Base-by-base conservation (phyloP, 192 early-diverging fungal species). In the Coemansia sp. region DNA sequence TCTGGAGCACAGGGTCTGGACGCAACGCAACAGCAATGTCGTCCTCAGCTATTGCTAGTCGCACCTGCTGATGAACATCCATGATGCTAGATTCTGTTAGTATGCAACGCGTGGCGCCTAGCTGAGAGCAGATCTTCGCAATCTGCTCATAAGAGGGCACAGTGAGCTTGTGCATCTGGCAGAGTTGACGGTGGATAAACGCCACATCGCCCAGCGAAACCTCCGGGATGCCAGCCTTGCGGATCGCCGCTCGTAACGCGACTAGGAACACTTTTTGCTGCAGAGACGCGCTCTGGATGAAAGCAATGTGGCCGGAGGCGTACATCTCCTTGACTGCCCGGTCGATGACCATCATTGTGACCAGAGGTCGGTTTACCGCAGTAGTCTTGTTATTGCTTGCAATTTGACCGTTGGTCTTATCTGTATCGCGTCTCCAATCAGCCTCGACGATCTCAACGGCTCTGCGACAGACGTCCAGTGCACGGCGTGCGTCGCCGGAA, bases 401-500 rank as follows among this genome's bases (percentile, higher is more conserved):
- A 70, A 21, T 55, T 21, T 33, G 45, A 7, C 33, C 9, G 9
- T 26, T 23, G 21, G 46, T 58, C 0, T 18, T 42, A 30, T 53
- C 55, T 34, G n/a, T 34, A 33, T n/a, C 37, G 16, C 62, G 63
- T 18, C 7, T 28, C 68, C 59, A 60, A 26, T 74, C 68, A 8
- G 69, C 67, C 72, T 90, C 90, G 6, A 87, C 85, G 60, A 93
- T 86, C 64, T 91, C 91, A 2, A 91, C 87, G 0, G 91, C 88
- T 9, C 89, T 77, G 29, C 91, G 84, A 77, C 95, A 98, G 43
- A 99, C 94, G 73, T 97, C 96, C 37, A 99, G 82, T 2, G 94
- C 94, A 16, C 95, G 82, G 31, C 97, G 84, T 21, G 97, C 97
- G 78, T 99, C 97, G 5, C 96, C 96, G 55, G 89, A 90, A n/a